Evolutionary conservation across 2,329 filamentous ascomycete species (phyloP), one percentile per base, ranked within the genome.

Genomic region (Exserohilum rostratum): DNA sequence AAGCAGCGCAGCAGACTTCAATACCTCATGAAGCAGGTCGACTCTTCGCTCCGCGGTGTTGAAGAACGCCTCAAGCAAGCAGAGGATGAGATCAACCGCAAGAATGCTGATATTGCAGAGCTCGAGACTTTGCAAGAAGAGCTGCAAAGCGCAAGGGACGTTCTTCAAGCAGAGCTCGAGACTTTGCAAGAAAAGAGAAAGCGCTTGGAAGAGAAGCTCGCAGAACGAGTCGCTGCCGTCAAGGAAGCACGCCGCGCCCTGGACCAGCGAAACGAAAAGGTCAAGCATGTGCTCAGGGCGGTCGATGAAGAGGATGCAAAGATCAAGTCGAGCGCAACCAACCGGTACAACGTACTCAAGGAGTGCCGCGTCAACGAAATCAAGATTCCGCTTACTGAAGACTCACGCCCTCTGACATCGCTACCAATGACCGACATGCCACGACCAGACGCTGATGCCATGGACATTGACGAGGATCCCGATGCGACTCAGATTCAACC

Each of bases 331-430:
- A 91, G 91, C 69, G 90, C 89, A 54, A 88, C 91, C 0, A 87
- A 86, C 66, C 90, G 95, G 71, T 96, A 96, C 71, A 87, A 87
- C 39, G 79, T 96, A 42, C 83, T 99, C 47, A 87, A 92, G 69
- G 87, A 91, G 58, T 98, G 93, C 80, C 93, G 96, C 72, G 86
- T 99, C 42, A 93, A 98, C 72, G 93, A 97, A 70, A 90, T 98
- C 63, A 87, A 89, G 59, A 84, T 99, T 54, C 95, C 95, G 2
- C 82, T 99, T 18, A 79, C 83, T 2, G 80, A 87, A 52, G 88
- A 87, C 20, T 96, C 91, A 2, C 80, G 79, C 30, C 78, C 80
- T 6, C 81, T 99, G 20, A 91, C 96, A 66, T 85, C 88, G 60
- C 82, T 99, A 46, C 95, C 95, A 3, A 91, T 96, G 66, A 91